phyloP scores from a whole-genome alignment of 2,329 filamentous ascomycete species.

The Xylariomycetidae sp. region DNA sequence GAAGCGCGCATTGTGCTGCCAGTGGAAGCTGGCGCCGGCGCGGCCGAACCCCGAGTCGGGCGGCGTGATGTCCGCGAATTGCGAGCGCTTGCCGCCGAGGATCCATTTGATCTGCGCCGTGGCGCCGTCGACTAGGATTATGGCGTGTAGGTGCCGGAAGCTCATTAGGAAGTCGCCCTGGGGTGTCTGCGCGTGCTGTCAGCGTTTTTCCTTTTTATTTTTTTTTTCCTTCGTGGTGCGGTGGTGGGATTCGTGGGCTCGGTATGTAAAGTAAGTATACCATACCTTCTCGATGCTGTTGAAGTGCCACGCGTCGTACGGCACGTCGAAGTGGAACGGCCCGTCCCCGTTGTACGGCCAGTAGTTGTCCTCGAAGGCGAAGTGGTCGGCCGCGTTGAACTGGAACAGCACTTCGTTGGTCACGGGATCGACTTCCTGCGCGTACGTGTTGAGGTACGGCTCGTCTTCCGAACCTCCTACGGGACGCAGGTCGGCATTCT shows the following conservation, averaged over 20 bases:
- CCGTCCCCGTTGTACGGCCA: conserved; percentile 5
- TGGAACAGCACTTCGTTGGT: conserved; percentile 8
- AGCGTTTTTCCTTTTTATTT: no score
- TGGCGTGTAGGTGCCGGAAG: conserved; percentile 6
- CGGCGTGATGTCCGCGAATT: conserved; percentile 7
- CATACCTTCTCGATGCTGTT: conserved; percentile 8
- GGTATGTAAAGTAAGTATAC: neutral
- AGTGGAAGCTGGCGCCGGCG: conserved; percentile 8
- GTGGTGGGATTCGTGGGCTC: no score
- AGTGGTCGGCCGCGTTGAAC: conserved; percentile 6
- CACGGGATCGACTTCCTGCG: conserved; percentile 8
- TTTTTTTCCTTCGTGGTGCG: no score
- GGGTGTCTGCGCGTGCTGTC: neutral
- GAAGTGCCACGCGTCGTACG: conserved; percentile 7
- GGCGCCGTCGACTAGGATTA: conserved; percentile 6
- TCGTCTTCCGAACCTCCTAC: conserved; percentile 3
- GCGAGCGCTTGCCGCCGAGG: conserved; percentile 5
- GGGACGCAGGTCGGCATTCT: conserved; percentile 2
- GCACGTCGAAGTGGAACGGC: conserved; percentile 3
- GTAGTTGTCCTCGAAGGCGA: conserved; percentile 6
- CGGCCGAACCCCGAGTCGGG: no score
- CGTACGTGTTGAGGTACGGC: conserved; percentile 1
- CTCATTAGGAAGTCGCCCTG: conserved; percentile 8
- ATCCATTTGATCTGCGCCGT: conserved; percentile 6
- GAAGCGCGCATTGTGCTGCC: conserved; percentile 11